Evolutionary conservation across 148 eudicot genomes (phyloP), one percentile per base, ranked within the genome.

Genomic region (Limonium bicolor): DNA sequence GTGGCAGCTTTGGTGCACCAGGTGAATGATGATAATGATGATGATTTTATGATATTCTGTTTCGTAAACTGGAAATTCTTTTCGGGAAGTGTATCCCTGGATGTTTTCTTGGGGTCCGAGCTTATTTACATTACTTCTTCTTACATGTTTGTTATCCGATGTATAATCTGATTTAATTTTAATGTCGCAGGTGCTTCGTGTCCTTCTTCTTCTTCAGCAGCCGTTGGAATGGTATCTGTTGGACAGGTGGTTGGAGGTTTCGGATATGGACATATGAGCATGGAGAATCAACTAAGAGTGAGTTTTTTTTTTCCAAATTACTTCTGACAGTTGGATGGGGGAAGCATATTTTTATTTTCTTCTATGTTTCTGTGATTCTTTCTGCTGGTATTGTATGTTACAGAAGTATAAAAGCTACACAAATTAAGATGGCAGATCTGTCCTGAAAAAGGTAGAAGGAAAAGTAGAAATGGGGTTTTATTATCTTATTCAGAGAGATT

Each of bases 211-310:
- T 66, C 66, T 45, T 32, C 66, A 36, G 65, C 78, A 62, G 36
- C 85, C 38, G 62, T 51, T 35, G 75, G 76, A 26, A 36, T 69
- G 59, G 36, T 71, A 18, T 38, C 71, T 52, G 75, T 67, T 14
- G 79, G 74, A 21, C 81, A 74, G 29, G 59, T 70, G 64, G 76
- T 76, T 58, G 80, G 80, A 13, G 59, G 62, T 56, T 68, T 61
- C 59, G 78, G 79, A 36, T 77, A 84, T 69, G 97, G 95, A 75
- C 66, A 78, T 33, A 61, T 70, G 41, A 72, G 66, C 29, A 74
- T 77, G 94, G 96, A 83, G 70, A 80, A 68, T 35, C 78, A 78
- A 35, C 70, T 79, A 55, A 71, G 80, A 73, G 90, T 73, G 66
- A 50, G 69, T 51, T 25, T 7, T n/a, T 15, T 2, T 14, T 20